Conservation (phyloP, 305 asterid species). For the Fraxinus latifolia region DNA sequence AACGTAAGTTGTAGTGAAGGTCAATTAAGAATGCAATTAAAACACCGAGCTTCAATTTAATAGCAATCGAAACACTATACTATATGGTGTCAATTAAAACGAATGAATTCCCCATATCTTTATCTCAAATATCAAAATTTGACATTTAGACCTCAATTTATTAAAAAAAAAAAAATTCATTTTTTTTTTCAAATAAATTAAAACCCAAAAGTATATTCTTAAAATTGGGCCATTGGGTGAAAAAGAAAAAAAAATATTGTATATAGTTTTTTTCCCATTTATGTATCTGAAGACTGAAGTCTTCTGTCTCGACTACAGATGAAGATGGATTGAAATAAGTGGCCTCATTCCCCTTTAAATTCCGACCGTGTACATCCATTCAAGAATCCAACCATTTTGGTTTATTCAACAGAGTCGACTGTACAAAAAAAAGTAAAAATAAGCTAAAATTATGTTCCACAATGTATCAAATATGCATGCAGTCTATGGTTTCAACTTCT, state of each 20-base stretch:
- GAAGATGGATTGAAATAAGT: too few relatives aligned
- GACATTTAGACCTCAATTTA: neutral
- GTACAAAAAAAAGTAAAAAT: neutral
- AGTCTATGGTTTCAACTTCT: neutral
- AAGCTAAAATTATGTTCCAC: neutral
- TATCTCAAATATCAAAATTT: neutral
- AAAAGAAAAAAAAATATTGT: neutral
- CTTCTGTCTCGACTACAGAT: too few relatives aligned
- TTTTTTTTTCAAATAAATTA: too few relatives aligned
- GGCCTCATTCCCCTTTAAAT: neutral
- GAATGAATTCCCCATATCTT: neutral
- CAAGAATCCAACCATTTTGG: neutral
- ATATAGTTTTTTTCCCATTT: too few relatives aligned
- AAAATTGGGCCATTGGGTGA: neutral
- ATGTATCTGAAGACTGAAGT: too few relatives aligned
- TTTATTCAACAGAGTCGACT: neutral
- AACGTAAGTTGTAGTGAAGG: neutral
- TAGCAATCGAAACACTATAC: too few relatives aligned
- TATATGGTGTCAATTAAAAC: neutral
- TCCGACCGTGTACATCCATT: neutral
- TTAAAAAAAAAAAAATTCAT: too few relatives aligned
- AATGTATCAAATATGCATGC: neutral
- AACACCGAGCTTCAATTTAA: too few relatives aligned
- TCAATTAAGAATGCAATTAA: too few relatives aligned
- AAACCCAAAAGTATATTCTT: too few relatives aligned